A percentile compares a stretch with the other conserved stretches of the same genome.
These are phyloP conservation scores for Colletotrichum lupini DNA, from an alignment of 2,329 filamentous ascomycete species.

Conservation along the genomic window DNA sequence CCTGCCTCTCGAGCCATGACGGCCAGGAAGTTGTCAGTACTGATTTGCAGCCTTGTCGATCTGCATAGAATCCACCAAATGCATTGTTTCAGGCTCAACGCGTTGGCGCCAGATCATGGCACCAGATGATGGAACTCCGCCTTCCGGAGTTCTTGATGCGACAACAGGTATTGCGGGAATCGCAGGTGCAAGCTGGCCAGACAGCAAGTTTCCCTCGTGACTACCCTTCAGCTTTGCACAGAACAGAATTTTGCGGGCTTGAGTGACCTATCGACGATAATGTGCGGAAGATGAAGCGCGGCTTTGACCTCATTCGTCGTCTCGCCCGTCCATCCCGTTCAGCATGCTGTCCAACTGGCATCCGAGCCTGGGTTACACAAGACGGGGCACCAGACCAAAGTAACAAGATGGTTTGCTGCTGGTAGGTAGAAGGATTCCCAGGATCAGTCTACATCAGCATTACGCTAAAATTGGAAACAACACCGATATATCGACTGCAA, in stretches of 20 bases:
- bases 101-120: neutral
- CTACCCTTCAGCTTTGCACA: neutral
- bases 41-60: constrained; percentile 21
- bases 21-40: constrained; percentile 6
- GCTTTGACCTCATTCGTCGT: neutral
- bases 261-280: neutral
- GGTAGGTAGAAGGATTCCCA: neutral
- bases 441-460: neutral
- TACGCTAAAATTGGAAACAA: constrained; percentile 25
- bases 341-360: neutral
- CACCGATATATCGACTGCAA: constrained; percentile 4
- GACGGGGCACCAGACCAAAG: constrained; percentile 8
- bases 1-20: constrained; percentile 16
- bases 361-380: constrained; percentile 16
- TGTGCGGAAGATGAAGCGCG: neutral
- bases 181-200: neutral
- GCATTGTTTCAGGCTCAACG: neutral
- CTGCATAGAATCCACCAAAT: neutral
- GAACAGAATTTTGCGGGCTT: neutral
- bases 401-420: constrained; percentile 12
- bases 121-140: neutral
- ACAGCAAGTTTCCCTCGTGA: neutral
- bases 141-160: neutral
- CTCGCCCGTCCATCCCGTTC: neutral
- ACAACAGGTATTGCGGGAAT: no score